A percentile compares a stretch with the other conserved stretches of the same genome.
These are phyloP conservation scores for Warburgia ugandensis DNA, from an alignment of 164 flowering plant species.

Conservation along the genomic window DNA sequence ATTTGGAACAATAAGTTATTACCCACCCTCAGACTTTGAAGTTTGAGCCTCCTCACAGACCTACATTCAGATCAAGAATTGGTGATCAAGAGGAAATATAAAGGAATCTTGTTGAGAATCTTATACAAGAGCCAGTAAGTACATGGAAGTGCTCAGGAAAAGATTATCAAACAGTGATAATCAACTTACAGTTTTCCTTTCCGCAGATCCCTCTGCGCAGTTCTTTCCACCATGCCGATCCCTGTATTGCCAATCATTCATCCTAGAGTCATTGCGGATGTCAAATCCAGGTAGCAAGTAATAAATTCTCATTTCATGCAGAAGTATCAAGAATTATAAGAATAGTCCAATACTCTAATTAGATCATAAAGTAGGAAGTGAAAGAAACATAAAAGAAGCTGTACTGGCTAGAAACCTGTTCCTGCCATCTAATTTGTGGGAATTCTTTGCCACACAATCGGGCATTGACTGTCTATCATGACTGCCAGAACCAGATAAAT, in stretches of 20 bases:
- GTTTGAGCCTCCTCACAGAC: conserved; percentile 27
- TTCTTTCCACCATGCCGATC: conserved; percentile 30
- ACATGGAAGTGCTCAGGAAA: not conserved
- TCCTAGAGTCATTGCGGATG: conserved; percentile 24
- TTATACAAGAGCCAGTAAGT: conserved; percentile 7
- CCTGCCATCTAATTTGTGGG: conserved; percentile 27
- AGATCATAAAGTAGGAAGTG: not conserved
- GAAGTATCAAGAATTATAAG: not conserved
- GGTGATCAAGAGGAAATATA: conserved; percentile 1
- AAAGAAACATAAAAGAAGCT: too few species aligned
- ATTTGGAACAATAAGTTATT: not conserved
- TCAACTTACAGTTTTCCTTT: conserved; percentile 39
- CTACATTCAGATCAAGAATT: conserved; percentile 24
- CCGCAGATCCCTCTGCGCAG: conserved; percentile 20
- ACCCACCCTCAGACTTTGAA: conserved; percentile 49
- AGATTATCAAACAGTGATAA: not conserved
- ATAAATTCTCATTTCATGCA: too few species aligned
- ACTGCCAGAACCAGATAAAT: conserved; percentile 31
- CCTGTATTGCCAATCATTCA: conserved; percentile 26
- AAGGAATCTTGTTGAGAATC: too few species aligned
- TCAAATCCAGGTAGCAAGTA: too few species aligned
- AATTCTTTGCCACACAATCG: conserved; percentile 21
- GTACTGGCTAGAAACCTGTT: conserved; percentile 43
- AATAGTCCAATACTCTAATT: too few species aligned
- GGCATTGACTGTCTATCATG: conserved; percentile 24